These are phyloP conservation scores for Fusarium palustre DNA, from an alignment of 2,329 filamentous ascomycete genomes.

Conservation along the genomic window DNA sequence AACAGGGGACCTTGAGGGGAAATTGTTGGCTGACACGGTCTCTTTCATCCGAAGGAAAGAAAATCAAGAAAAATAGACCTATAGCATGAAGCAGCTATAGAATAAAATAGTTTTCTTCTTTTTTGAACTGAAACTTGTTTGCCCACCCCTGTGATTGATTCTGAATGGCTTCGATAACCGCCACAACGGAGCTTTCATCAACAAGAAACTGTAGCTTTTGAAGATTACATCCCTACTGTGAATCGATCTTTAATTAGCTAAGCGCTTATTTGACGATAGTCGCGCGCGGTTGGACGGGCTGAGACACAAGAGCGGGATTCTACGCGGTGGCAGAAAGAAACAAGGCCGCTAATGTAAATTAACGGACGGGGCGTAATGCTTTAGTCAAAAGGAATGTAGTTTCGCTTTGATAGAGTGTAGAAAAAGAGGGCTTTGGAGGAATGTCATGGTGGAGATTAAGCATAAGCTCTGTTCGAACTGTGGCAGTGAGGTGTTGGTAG, in stretches of 20 bases:
- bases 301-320: constrained; percentile 15
- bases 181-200: neutral
- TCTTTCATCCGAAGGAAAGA: neutral
- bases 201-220: neutral
- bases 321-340: constrained; percentile 6
- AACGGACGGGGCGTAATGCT: constrained; percentile 22
- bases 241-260: constrained; percentile 13
- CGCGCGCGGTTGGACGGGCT: constrained; percentile 42
- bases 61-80: neutral
- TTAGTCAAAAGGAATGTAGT: constrained; percentile 16
- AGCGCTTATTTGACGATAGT: constrained; percentile 32
- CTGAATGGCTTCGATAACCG: constrained; percentile 13
- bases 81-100: constrained; percentile 1
- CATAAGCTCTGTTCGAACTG: neutral
- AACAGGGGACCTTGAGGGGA: constrained; percentile 18
- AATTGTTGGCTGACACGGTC: constrained; percentile 20
- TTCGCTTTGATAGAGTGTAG: neutral
- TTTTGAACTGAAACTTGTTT: constrained; percentile 6
- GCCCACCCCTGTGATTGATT: neutral
- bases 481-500: neutral
- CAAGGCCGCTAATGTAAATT: constrained; percentile 14
- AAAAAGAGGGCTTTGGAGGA: neutral
- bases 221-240: constrained; percentile 7
- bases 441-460: constrained; percentile 14
- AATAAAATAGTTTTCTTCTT: neutral